Base-by-base conservation (phyloP, 164 flowering plant species). In the Santalum album region DNA sequence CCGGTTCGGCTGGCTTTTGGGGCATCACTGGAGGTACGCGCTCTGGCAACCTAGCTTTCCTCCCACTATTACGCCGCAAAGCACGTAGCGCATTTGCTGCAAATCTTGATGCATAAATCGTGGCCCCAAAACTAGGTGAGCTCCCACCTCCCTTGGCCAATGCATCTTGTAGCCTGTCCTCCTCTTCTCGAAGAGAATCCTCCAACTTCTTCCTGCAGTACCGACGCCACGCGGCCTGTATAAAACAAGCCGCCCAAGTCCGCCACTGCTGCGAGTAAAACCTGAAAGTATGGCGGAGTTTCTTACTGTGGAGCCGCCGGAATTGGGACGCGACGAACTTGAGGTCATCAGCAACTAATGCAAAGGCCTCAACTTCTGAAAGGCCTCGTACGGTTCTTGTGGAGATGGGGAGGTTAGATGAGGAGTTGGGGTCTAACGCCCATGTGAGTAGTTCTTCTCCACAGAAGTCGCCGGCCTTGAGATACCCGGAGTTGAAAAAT, bases 381-480 rank as follows among this genome's bases (percentile, higher is more conserved):
- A 69, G 42, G 23, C 86, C 75, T 47, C 68, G 50, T 5, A 82
- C 83, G 0, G 86, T 82, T 44, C 95, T 66, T 0, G 86, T 82
- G 34, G 97, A 90, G 50, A 71, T 61, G 2, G 97, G 97, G 20
- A 79, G 68, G 55, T 70, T 75, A 19, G 77, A 44, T 27, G 76
- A 56, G 26, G 90, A 68, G 32, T 66, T 64, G n/a, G 86, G 86
- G 62, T 84, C 78, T 59, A 90, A 62, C 1, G 94, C 97, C 95
- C 97, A 90, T 12, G 87, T 77, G 25, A 90, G 83, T 53, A 90
- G 78, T 60, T 78, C 95, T 35, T 87, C 95, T 27, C 97, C 95
- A 58, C 90, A 90, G 49, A 85, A 87, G 53, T 81, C 95, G 24
- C 87, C 85, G 9, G 85, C 81, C 25, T 72, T 64, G 20, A 90